Conservation (phyloP, 78 protist genomes). For the Dictyostelium purpureum region DNA sequence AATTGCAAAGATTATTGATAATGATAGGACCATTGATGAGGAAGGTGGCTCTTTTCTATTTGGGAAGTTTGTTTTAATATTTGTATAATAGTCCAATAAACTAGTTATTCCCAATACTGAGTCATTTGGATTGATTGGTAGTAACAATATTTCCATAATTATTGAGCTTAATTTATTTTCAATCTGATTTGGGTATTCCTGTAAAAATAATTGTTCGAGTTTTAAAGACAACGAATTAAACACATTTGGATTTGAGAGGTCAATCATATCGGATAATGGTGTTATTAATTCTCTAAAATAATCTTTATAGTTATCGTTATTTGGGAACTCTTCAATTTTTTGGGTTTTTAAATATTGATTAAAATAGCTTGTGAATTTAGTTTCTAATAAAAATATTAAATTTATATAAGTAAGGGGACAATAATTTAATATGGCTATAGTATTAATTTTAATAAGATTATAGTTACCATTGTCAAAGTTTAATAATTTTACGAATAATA, state of each 20-base stretch:
- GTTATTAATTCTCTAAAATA: conserved; percentile 1
- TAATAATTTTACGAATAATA: conserved; percentile 3
- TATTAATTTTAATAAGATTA: neutral
- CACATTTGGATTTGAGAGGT: neutral
- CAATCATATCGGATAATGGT: neutral
- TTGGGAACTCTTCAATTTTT: neutral
- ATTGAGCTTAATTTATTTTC: neutral
- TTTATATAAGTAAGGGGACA: neutral
- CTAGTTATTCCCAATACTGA: neutral
- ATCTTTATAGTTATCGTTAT: neutral
- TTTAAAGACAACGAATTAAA: neutral
- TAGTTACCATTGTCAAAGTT: neutral
- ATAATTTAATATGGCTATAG: neutral
- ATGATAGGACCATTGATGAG: neutral
- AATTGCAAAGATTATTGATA: neutral
- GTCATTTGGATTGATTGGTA: neutral
- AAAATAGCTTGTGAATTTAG: neutral
- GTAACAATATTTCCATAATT: neutral
- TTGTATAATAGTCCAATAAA: neutral
- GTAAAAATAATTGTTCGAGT: neutral
- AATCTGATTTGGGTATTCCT: conserved; percentile 5
- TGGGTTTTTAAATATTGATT: neutral
- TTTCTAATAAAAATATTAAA: neutral
- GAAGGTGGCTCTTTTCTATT: neutral
- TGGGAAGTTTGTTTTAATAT: neutral